A percentile compares a stretch with the other conserved stretches of the same genome.
These are phyloP conservation scores for Recurvomyces mirabilis DNA, from an alignment of 495 filamentous ascomycete genomes.

Conservation along the genomic window DNA sequence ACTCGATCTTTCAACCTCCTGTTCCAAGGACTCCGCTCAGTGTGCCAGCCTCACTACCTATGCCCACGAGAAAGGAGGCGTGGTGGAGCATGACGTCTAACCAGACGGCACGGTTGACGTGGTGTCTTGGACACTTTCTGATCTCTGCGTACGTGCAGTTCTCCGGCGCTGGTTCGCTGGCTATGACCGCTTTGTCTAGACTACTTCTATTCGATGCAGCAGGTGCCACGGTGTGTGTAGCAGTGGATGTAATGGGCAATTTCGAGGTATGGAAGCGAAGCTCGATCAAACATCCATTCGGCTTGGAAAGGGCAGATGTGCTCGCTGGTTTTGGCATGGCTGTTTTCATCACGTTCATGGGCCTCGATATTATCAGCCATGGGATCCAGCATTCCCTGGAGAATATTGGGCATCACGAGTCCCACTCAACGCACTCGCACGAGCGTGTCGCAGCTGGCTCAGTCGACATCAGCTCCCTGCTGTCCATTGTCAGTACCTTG, in stretches of 20 bases:
- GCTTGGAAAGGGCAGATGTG: conserved; percentile 81
- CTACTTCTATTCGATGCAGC: conserved; percentile 90
- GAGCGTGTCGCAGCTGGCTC: conserved; percentile 59
- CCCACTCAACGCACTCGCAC: conserved; percentile 60
- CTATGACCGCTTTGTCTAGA: conserved; percentile 85
- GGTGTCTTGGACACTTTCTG: conserved; percentile 79
- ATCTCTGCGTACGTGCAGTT: conserved; percentile 76
- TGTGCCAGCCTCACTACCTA: conserved; percentile 82
- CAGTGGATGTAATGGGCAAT: conserved; percentile 83
- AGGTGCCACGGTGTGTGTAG: conserved; percentile 83
- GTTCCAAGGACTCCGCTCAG: conserved; percentile 74
- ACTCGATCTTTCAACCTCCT: conserved; percentile 80
- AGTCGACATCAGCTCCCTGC: conserved; percentile 70
- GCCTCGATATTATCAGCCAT: conserved; percentile 87
- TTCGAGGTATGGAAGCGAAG: conserved; percentile 96
- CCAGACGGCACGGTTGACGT: conserved; percentile 69
- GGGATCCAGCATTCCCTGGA: conserved; percentile 80
- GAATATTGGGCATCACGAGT: conserved; percentile 44
- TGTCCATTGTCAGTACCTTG: conserved; percentile 79
- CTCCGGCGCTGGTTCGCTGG: conserved; percentile 73
- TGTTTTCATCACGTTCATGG: conserved; percentile 89
- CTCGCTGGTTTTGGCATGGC: conserved; percentile 96
- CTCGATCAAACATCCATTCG: conserved; percentile 87
- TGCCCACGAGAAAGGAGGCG: conserved; percentile 82
- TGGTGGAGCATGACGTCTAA: conserved; percentile 75